Percentiles rank a stretch among this genome's conserved stretches.
Evolutionary conservation across 2,329 filamentous ascomycete genomes (phyloP).

Genomic region (Fusarium camptoceras): DNA sequence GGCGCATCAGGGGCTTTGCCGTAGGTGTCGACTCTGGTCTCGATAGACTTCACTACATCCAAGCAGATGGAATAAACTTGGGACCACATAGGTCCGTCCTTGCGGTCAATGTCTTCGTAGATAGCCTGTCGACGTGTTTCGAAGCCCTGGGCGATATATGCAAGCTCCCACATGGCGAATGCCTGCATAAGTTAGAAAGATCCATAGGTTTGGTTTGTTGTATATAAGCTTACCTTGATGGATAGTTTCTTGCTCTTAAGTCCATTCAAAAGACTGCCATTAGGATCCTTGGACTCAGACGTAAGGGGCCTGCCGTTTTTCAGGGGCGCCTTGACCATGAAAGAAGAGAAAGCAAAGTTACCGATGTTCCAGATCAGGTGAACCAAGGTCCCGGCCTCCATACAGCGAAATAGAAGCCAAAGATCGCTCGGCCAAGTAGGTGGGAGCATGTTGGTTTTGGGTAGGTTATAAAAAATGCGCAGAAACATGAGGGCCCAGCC

Average conservation of each 20-base stretch:
- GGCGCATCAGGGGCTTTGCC: conserved; percentile 58
- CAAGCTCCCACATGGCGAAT: conserved; percentile 93
- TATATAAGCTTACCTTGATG: conserved; percentile 67
- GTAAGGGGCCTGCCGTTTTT: conserved; percentile 89
- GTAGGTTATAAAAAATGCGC: conserved; percentile 79
- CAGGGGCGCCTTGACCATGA: conserved; percentile 82
- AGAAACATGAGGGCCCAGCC: conserved; percentile 76
- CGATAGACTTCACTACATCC: conserved; percentile 74
- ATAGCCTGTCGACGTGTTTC: conserved; percentile 82
- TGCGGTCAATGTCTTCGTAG: conserved; percentile 87
- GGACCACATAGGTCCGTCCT: conserved; percentile 82
- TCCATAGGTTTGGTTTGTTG: neutral
- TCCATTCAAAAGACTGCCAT: conserved; percentile 87
- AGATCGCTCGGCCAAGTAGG: conserved; percentile 67
- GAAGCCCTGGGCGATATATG: conserved; percentile 80
- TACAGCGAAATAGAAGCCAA: conserved; percentile 66
- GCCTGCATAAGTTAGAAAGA: conserved; percentile 59
- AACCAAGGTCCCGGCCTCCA: conserved; percentile 74
- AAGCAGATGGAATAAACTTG: conserved; percentile 80
- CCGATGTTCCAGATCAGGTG: conserved; percentile 80
- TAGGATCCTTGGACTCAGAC: conserved; percentile 87
- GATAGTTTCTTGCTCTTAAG: conserved; percentile 85
- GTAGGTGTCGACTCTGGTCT: conserved; percentile 73
- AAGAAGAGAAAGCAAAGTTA: conserved; percentile 82
- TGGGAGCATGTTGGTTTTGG: conserved; percentile 74